Base-by-base conservation (phyloP, 2,329 filamentous ascomycete genomes). In the Epichloe brachyelytri region DNA sequence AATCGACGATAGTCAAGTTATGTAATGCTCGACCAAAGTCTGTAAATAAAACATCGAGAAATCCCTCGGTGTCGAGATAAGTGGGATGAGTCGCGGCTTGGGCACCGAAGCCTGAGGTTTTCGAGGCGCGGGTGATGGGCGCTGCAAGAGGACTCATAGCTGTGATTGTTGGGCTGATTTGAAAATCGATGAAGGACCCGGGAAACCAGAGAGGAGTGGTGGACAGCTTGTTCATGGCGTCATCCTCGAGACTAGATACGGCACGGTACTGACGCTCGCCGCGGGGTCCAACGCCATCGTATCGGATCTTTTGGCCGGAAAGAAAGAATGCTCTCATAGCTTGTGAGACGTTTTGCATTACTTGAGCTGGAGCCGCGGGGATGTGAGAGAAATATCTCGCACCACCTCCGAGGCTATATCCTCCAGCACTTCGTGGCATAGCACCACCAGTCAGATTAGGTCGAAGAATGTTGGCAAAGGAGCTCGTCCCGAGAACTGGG, bases 321-420 rank as follows among this genome's bases (percentile, higher is more conserved):
- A 95, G 76, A 70, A 88, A 85, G 69, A 98, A 96, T 12, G 89
- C 90, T 50, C 93, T 82, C 62, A 97, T 83, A 5, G 89, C 93
- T 59, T 89, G 83, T 12, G 88, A 95, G n/a, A 96, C 91, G 68
- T 95, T 95, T 66, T 93, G 86, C 48, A 97, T 80, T 45, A 97
- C 88, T 65, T 97, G 88, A 1, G 90, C 88, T 39, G 88, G 89
- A 7, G 84, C 80, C 10, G 87, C 85, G 1, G 91, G 88, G 1
- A 82, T 80, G 69, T 96, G 90, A 1, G 88, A 94, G 70, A 97
- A 97, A 72, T 91, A 91, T 57, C 91, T 79, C 22, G 83, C 86
- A 57, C 86, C 82, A 33, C 87, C 87, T 51, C 77, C 70, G 39
- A 87, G 71, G 56, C 76, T 76, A 64, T 98, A 98, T n/a, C 93